Percentiles rank a stretch among this genome's conserved stretches.
phyloP scores from a whole-genome alignment of 1,284 basidiomycete genomes.

The Vanrija sp. region DNA sequence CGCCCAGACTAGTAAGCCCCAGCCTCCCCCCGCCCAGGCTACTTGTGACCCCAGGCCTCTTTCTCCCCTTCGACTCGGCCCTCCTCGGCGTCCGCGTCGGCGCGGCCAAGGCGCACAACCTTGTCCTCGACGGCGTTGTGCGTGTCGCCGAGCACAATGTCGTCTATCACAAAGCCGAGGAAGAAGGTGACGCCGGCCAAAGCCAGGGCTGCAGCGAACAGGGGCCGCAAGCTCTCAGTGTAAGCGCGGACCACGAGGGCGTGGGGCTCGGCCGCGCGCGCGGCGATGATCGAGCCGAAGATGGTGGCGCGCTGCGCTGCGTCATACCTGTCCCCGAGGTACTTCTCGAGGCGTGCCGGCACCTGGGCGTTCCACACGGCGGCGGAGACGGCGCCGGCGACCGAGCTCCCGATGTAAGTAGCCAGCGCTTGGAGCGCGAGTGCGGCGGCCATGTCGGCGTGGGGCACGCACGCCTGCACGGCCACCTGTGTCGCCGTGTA shows the following conservation, averaged over 20 bases:
- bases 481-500: constrained; percentile 37
- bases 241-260: constrained; percentile 25
- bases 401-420: constrained; percentile 7
- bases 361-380: constrained; percentile 21
- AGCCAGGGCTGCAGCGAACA: constrained; percentile 20
- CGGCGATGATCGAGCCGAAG: constrained; percentile 32
- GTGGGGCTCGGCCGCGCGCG: constrained; percentile 26
- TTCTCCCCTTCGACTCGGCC: too few relatives aligned
- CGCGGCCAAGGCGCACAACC: constrained; percentile 16
- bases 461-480: constrained; percentile 3
- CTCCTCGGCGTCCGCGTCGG: constrained; percentile 5
- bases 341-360: constrained; percentile 23
- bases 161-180: constrained; percentile 12
- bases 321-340: constrained; percentile 26
- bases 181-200: constrained; percentile 16
- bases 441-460: constrained; percentile 6
- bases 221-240: constrained; percentile 15
- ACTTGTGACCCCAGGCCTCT: too few relatives aligned
- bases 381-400: not conserved
- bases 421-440: constrained; percentile 6
- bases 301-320: constrained; percentile 27
- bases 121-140: constrained; percentile 32
- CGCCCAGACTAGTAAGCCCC: too few relatives aligned
- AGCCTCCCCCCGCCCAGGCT: too few relatives aligned
- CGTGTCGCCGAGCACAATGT: constrained; percentile 26